Percentiles rank a stretch among this genome's conserved stretches.
Evolutionary conservation across 768 basidiomycete genomes (phyloP).

Genomic region (Pleurotus pulmonarius): DNA sequence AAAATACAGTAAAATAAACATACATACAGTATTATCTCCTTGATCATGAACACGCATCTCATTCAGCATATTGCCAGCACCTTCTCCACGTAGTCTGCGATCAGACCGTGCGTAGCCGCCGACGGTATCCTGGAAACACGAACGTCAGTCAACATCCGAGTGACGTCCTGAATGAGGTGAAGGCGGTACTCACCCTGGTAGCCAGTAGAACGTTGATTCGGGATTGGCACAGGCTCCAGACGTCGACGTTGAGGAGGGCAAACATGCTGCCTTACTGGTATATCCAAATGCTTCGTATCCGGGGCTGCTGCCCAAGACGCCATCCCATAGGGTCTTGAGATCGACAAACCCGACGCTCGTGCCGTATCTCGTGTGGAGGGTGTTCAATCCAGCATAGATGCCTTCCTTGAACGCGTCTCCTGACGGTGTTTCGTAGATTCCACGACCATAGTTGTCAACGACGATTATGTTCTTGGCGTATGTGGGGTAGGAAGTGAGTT

Average conservation of each 20-base stretch:
- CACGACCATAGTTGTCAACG: constrained; percentile 50
- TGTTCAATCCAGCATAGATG: constrained; percentile 37
- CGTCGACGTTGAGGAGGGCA: constrained; percentile 7
- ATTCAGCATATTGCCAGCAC: constrained; percentile 24
- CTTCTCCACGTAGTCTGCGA: constrained; percentile 37
- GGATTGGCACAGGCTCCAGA: constrained; percentile 22
- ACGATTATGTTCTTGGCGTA: constrained; percentile 47
- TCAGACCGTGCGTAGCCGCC: constrained; percentile 31
- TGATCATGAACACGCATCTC: not conserved
- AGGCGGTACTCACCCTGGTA: constrained; percentile 26
- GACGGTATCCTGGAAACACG: constrained; percentile 30
- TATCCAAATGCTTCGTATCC: constrained; percentile 50
- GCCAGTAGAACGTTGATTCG: constrained; percentile 39
- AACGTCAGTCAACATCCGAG: not conserved
- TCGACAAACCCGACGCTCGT: constrained; percentile 44
- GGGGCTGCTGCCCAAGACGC: constrained; percentile 33
- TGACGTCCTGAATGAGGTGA: not conserved
- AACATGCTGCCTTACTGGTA: constrained; percentile 27
- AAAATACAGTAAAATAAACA: constrained; percentile 3
- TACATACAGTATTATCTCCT: not conserved
- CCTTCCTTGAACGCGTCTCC: constrained; percentile 44
- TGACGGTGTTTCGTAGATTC: constrained; percentile 24
- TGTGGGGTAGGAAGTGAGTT: constrained; percentile 40
- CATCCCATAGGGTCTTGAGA: constrained; percentile 44
- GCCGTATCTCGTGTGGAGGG: constrained; percentile 19